A percentile compares a stretch with the other conserved stretches of the same genome.
Evolutionary conservation across 2,329 filamentous ascomycete species (phyloP).

Genomic region (Cadophora malorum): DNA sequence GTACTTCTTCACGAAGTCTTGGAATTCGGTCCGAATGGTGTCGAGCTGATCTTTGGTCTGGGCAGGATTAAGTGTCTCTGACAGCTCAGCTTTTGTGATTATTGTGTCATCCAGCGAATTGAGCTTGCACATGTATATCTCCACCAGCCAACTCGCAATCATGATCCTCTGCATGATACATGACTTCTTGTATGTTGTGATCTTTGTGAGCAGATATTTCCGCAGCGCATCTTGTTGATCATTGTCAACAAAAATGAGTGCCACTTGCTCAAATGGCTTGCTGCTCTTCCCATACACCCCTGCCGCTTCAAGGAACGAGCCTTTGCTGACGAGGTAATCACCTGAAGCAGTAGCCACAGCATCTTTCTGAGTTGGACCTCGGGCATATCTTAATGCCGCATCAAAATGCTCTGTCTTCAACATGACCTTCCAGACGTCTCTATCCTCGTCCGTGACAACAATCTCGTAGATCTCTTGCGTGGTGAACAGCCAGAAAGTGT

Average conservation of each 20-base stretch:
- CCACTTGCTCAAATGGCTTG: constrained; percentile 96
- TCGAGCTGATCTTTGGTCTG: constrained; percentile 77
- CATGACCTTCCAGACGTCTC: constrained; percentile 96
- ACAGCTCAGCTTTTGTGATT: constrained; percentile 82
- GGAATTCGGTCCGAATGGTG: constrained; percentile 77
- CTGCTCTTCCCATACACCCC: constrained; percentile 92
- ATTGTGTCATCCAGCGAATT: constrained; percentile 95
- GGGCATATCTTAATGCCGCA: constrained; percentile 83
- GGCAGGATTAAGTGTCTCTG: constrained; percentile 72
- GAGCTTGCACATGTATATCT: constrained; percentile 96
- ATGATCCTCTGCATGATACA: constrained; percentile 92
- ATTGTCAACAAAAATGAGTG: constrained; percentile 87
- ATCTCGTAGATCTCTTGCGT: constrained; percentile 92
- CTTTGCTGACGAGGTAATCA: constrained; percentile 83
- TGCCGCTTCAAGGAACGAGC: constrained; percentile 84
- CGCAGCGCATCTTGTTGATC: constrained; percentile 88
- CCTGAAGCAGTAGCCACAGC: constrained; percentile 91
- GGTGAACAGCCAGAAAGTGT: constrained; percentile 97
- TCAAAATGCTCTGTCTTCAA: constrained; percentile 87
- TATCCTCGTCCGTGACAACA: constrained; percentile 85
- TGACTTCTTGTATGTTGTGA: constrained; percentile 81
- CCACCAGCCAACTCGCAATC: constrained; percentile 93
- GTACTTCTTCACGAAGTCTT: constrained; percentile 85
- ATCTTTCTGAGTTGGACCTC: constrained; percentile 81
- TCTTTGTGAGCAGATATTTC: constrained; percentile 86